Evolutionary conservation across 495 filamentous ascomycete genomes (phyloP).

Genomic region (Daldinia concentrica): DNA sequence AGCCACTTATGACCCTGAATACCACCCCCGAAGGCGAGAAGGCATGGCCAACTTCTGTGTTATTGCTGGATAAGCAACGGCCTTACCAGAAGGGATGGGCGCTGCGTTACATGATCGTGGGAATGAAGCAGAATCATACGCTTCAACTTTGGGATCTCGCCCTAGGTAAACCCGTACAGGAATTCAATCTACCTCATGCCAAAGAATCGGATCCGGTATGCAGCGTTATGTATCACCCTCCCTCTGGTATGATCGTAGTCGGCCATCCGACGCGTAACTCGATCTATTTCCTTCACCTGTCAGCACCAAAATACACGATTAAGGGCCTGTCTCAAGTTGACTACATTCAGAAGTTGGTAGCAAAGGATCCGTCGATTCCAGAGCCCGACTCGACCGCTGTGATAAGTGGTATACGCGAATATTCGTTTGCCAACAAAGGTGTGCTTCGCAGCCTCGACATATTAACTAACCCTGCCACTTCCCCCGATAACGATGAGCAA

Average conservation of each 20-base stretch:
- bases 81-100: constrained; percentile 88
- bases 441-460: constrained; percentile 90
- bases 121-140: constrained; percentile 98
- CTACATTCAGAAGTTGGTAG: constrained; percentile 78
- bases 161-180: constrained; percentile 92
- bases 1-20: constrained; percentile 78
- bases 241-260: constrained; percentile 89
- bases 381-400: constrained; percentile 93
- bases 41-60: constrained; percentile 93
- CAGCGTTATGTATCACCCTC: constrained; percentile 91
- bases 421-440: constrained; percentile 89
- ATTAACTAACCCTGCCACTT: constrained; percentile 66
- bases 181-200: constrained; percentile 94
- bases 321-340: constrained; percentile 82
- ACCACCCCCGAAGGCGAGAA: constrained; percentile 84
- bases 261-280: constrained; percentile 97
- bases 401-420: constrained; percentile 93
- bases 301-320: constrained; percentile 88
- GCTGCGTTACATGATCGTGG: constrained; percentile 92
- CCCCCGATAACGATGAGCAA: constrained; percentile 63
- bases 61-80: constrained; percentile 93
- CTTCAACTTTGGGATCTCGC: constrained; percentile 99
- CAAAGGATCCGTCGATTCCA: constrained; percentile 76
- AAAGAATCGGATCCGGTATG: constrained; percentile 97
- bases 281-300: constrained; percentile 95